Evolutionary conservation across 2,329 filamentous ascomycete genomes (phyloP), one percentile per base, ranked within the genome.

Genomic region (Arthrobotrys conoides): DNA sequence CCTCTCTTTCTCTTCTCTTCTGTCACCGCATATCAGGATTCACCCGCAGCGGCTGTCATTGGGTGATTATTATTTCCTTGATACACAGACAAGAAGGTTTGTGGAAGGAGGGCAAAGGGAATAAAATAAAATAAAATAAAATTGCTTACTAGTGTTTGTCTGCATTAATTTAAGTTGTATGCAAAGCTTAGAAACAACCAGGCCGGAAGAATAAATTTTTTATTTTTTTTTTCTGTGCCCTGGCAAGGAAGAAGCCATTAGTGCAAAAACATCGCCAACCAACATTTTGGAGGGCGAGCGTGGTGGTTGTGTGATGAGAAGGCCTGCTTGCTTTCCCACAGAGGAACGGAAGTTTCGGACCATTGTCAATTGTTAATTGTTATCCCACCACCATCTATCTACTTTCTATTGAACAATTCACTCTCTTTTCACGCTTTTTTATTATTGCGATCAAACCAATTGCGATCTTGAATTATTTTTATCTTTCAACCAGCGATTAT

Each of bases 211-310:
- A 53, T 38, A n/a, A n/a, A n/a, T n/a, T n/a, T n/a, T n/a, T n/a
- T n/a, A n/a, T n/a, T n/a, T 30, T 30, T 71, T 71, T 78, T 71
- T 71, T 46, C 20, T 41, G 3, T 68, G 44, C 75, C 75, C 68
- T 78, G 63, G 51, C 61, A 41, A 61, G 57, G 68, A 64, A 22
- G 65, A 33, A 44, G 75, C 75, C 75, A 78, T 72, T 78, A 78
- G 75, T 78, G 75, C 75, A 78, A 78, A 78, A 78, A 72, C 75
- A 78, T 78, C 75, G 63, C 75, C 63, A 78, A 69, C 75, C 68
- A 78, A 69, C 68, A 75, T 67, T 46, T 33, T 38, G 55, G 38
- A 53, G 49, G 9, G 27, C 27, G 27, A 30, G 63, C 38, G 48
- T 55, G 51, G 53, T 38, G 27, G n/a, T 61, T 36, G 57, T 61